Evolutionary conservation across 768 basidiomycete species (phyloP), one percentile per base, ranked within the genome.

Genomic region (Tremella mesenterica): DNA sequence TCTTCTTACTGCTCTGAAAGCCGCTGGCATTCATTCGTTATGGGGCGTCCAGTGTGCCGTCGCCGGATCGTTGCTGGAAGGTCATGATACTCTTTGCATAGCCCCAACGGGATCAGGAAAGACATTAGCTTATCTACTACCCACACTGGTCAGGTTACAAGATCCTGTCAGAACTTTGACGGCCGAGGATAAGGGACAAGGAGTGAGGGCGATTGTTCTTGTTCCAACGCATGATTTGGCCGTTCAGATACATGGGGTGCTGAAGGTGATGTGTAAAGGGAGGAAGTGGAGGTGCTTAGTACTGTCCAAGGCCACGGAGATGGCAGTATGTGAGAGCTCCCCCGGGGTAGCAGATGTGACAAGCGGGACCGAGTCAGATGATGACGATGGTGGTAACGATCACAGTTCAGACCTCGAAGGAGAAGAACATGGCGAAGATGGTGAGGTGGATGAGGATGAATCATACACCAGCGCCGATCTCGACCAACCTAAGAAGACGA

Each of bases 71-170:
- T 10, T 71, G 26, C 34, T 74, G 3, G 59, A 55, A 38, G 57
- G 77, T 56, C 83, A 87, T 53, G 93, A 99, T 73, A 78, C 95
- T 21, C 84, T 87, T 49, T 93, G 92, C 26, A 86, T 97, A 18
- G 95, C 95, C 0, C 95, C 95, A 0, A 99, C 95, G 4, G 95
- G 95, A 46, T 92, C 88, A 9, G 95, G 95, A 55, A 99, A 99
- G 77, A 99, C 95, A 0, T 78, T 96, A 5, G 81, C 91, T 0
- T 99, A 96, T 73, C 78, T 95, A 13, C 75, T 95, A 14, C 92
- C 95, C 0, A 77, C 89, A 21, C 79, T 97, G 54, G 76, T 75
- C 16, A 50, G 53, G 10, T 65, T 74, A 1, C 43, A 49, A 25
- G 59, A 70, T 44, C 72, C 73, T 2, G 56, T 58, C 14, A 46